Conservation (phyloP, 208 protist genomes). For the Crithidia mellificae region DNA sequence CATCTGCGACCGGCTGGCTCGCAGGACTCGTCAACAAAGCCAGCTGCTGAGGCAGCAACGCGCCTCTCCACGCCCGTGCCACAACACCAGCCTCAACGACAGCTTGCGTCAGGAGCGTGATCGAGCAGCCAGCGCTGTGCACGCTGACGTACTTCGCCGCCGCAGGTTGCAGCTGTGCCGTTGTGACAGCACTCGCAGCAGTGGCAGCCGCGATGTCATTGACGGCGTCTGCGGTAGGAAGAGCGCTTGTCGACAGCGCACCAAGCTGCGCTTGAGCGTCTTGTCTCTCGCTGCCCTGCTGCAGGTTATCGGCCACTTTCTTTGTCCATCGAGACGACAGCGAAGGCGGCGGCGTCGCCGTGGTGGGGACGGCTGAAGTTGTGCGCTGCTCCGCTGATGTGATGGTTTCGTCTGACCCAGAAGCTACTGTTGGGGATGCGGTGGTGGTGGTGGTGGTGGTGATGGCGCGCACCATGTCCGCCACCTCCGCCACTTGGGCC, state of each 20-base stretch:
- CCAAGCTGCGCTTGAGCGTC: no score
- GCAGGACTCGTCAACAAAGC: neutral
- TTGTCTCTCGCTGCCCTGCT: no score
- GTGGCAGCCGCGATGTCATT: no score
- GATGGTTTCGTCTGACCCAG: no score
- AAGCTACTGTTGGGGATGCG: no score
- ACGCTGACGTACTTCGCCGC: conserved; percentile 27
- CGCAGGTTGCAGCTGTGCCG: conserved; percentile 13
- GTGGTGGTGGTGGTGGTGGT: neutral
- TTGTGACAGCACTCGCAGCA: no score
- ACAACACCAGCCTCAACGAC: conserved; percentile 12
- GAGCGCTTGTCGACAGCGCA: no score
- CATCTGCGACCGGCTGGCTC: neutral
- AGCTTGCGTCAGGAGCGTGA: conserved; percentile 25
- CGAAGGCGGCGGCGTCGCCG: neutral
- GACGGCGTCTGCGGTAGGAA: no score
- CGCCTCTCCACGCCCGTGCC: conserved; percentile 24
- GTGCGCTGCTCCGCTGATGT: no score
- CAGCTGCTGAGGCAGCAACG: conserved; percentile 17
- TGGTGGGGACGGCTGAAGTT: no score
- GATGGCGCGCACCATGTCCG: conserved; percentile 12
- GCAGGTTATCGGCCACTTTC: neutral
- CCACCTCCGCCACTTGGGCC: conserved; percentile 21
- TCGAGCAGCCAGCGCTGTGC: conserved; percentile 30
- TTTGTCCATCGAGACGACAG: neutral